phyloP scores from a whole-genome alignment of 23 red algal genomes.

The Gracilariopsis chorda region DNA sequence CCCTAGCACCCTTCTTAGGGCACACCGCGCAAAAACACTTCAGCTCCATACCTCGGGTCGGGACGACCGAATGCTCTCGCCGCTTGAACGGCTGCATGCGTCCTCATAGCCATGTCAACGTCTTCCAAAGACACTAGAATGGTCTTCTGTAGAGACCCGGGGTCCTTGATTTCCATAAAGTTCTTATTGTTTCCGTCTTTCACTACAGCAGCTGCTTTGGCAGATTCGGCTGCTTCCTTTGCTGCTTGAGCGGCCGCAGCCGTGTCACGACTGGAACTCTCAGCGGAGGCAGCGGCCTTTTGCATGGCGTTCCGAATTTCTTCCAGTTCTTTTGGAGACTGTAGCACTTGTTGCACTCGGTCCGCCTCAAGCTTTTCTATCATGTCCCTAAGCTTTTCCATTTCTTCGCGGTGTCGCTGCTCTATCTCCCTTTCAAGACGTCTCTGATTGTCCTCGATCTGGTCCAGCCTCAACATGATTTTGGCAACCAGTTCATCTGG shows the following conservation, averaged over 20 bases:
- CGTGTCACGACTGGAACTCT: conserved; percentile 43
- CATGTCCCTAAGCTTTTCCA: conserved; percentile 12
- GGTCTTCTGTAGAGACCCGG: conserved; percentile 41
- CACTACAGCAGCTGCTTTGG: neutral
- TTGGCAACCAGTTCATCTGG: conserved; percentile 4
- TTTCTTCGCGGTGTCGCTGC: conserved; percentile 11
- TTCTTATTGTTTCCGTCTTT: neutral
- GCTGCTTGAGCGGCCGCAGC: conserved; percentile 50
- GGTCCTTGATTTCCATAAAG: conserved; percentile 41
- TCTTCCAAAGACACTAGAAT: conserved; percentile 62
- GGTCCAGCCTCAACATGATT: conserved; percentile 48
- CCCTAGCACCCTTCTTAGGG: conserved; percentile 45
- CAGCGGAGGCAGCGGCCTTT: conserved; percentile 44
- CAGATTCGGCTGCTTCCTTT: conserved; percentile 28
- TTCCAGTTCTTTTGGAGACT: conserved; percentile 30
- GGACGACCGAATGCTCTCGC: conserved; percentile 65
- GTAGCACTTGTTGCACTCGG: neutral
- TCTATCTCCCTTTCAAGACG: conserved; percentile 48
- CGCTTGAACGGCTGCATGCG: conserved; percentile 41
- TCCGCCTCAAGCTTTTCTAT: conserved; percentile 13
- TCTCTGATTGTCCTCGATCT: conserved; percentile 64
- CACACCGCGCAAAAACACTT: conserved; percentile 64
- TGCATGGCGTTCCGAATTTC: conserved; percentile 30
- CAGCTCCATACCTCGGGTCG: conserved; percentile 54
- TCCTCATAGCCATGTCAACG: conserved; percentile 61